Evolutionary conservation across 768 basidiomycete species (phyloP), one percentile per base, ranked within the genome.

Genomic region (Polyporus arcularius): DNA sequence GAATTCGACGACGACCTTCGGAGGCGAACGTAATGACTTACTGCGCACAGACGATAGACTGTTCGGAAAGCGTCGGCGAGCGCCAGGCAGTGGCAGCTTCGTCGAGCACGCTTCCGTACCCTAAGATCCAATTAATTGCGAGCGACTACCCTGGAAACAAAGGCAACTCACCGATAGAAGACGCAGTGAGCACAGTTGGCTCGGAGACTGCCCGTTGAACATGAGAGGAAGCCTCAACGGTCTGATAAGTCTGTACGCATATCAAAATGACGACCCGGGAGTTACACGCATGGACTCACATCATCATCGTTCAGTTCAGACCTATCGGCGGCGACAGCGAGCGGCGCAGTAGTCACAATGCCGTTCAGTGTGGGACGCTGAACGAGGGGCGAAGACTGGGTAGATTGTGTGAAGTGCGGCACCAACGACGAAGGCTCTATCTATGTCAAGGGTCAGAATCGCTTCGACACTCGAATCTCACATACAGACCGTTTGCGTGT

Each of bases 151-250:
- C 21, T 26, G 21, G 2, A 0, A 14, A 14, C 16, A 35, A 30
- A 60, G 14, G 16, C 4, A 41, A 46, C 45, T 12, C 11, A 57
- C 65, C 57, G 26, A 59, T 52, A 7, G 57, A 58, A 16, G 60
- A 63, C 7, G 38, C 53, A 15, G 65, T 56, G 10, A 53, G 60
- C 4, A 61, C 49, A 7, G 62, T 57, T 3, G 65, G 65, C 46
- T 65, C 65, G 1, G 65, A 65, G 0, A 65, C 52, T 3, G 65
- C 65, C 0, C 65, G 57, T 32, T 54, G 58, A 2, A 61, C 59
- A 12, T 58, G 59, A 2, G 55, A 50, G 1, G 65, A 59, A 1
- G 62, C 62, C 28, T 58, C 62, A 12, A 63, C 50, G 8, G 62
- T 58, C 35, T 63, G 57, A 40, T 59, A 63, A 9, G 62, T 52